These are phyloP conservation scores for Erysimum cheiri DNA, from an alignment of 441 rosid species.

Conservation along the genomic window DNA sequence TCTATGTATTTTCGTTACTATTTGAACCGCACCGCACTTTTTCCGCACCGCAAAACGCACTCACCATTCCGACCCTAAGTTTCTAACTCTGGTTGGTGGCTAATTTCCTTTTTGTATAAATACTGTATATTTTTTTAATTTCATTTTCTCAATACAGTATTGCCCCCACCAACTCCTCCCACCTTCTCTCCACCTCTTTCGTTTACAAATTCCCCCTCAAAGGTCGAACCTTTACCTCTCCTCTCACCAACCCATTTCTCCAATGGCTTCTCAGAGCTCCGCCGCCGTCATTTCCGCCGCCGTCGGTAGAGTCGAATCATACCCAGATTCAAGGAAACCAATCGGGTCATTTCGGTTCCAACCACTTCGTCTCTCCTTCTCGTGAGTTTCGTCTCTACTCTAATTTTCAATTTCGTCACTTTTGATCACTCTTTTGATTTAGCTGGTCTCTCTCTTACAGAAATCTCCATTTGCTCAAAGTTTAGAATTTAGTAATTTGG, in stretches of 20 bases:
- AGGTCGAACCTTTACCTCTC: slow-evolving; percentile 3
- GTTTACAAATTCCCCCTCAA: not conserved
- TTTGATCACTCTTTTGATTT: slow-evolving; percentile 8
- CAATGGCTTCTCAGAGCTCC: slow-evolving; percentile 41
- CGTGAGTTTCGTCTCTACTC: slow-evolving; percentile 42
- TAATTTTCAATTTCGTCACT: slow-evolving; percentile 1
- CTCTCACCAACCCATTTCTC: slow-evolving; percentile 41
- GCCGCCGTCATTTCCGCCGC: slow-evolving; percentile 34
- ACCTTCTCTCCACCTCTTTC: slow-evolving; percentile 11
- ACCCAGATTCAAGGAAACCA: slow-evolving; percentile 25
- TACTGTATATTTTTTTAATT: not conserved
- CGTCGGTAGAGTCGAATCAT: slow-evolving; percentile 3
- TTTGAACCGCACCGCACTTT: too few relatives aligned
- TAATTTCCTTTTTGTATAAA: not conserved
- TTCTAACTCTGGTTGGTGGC: slow-evolving; percentile 39
- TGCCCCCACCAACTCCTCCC: slow-evolving; percentile 32
- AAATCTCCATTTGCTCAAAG: not conserved
- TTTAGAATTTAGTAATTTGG: not conserved
- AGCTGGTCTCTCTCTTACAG: not conserved
- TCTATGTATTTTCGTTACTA: too few relatives aligned
- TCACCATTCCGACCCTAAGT: too few relatives aligned
- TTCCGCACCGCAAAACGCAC: too few relatives aligned
- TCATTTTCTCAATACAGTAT: not conserved
- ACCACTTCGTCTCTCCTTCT: slow-evolving; percentile 40
- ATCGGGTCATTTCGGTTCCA: slow-evolving; percentile 55